Percentiles rank a stretch among this genome's conserved stretches.
Evolutionary conservation across 2,329 filamentous ascomycete genomes (phyloP).

Genomic region (Diaporthe velutina): DNA sequence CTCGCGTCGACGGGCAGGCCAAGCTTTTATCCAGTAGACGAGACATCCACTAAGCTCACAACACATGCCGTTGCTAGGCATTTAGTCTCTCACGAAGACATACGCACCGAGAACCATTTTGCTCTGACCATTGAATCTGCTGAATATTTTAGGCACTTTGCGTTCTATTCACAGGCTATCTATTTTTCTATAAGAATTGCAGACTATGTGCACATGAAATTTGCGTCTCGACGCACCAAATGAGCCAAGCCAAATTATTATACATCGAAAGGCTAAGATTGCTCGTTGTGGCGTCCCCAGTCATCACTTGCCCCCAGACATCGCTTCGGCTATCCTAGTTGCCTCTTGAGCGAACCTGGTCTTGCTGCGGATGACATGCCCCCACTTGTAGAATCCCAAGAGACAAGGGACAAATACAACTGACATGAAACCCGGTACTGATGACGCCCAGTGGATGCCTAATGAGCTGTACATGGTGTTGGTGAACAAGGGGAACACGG

Average conservation of each 20-base stretch:
- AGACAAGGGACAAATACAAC: constrained; percentile 83
- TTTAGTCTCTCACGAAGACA: too few species aligned
- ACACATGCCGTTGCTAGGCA: too few species aligned
- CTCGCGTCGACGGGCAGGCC: too few species aligned
- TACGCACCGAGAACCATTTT: too few species aligned
- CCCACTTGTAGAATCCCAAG: constrained; percentile 79
- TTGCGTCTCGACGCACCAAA: background rate
- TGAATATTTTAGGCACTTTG: background rate
- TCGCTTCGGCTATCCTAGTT: constrained; percentile 35
- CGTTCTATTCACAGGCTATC: background rate
- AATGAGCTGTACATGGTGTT: constrained; percentile 77
- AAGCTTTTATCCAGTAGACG: too few species aligned
- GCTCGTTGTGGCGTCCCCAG: too few species aligned
- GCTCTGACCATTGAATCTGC: too few species aligned
- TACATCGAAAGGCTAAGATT: background rate
- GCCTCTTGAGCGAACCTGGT: constrained; percentile 54
- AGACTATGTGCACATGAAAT: background rate
- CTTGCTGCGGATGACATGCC: constrained; percentile 64
- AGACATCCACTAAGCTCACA: too few species aligned
- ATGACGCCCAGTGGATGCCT: constrained; percentile 83
- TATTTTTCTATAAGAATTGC: background rate
- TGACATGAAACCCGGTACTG: constrained; percentile 80
- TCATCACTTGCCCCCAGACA: constrained; percentile 36
- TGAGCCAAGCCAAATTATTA: background rate
- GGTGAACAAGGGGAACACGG: constrained; percentile 81